Conservation (phyloP, 176 grass and related monocot species). For the Tuctoria greenei region DNA sequence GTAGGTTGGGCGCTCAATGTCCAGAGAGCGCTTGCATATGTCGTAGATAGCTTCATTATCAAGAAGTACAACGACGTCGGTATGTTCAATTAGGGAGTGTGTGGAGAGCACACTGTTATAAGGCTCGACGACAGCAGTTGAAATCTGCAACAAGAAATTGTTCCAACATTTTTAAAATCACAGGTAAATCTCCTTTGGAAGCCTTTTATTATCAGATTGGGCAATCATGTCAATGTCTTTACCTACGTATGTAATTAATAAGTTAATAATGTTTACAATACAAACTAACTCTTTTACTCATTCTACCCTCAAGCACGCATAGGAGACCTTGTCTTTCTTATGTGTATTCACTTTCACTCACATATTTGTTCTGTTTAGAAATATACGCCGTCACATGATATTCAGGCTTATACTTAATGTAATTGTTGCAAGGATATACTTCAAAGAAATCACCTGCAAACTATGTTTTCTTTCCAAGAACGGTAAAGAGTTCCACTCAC, state of each 20-base stretch:
- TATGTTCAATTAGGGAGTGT: constrained; percentile 76
- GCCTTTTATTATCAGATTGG: constrained; percentile 5
- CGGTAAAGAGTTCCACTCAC: background rate
- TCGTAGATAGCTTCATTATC: constrained; percentile 91
- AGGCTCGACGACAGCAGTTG: constrained; percentile 71
- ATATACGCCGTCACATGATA: background rate
- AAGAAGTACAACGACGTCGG: constrained; percentile 56
- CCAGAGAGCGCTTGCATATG: constrained; percentile 68
- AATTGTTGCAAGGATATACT: background rate
- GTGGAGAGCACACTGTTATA: constrained; percentile 85
- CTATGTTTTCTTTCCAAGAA: background rate
- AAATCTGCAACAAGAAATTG: constrained; percentile 52
- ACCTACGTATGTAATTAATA: background rate
- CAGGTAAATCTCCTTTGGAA: background rate
- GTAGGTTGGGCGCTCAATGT: constrained; percentile 73
- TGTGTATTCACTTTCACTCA: constrained; percentile 3
- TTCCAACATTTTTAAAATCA: background rate
- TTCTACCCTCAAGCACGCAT: background rate
- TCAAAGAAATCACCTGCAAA: background rate
- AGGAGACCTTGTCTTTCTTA: background rate
- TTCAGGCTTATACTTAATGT: background rate
- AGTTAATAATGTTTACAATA: background rate
- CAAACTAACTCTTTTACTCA: background rate
- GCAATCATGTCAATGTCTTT: background rate
- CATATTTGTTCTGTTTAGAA: constrained; percentile 2